Evolutionary conservation across 495 filamentous ascomycete genomes (phyloP).

Genomic region (Venustampulla echinocandica): DNA sequence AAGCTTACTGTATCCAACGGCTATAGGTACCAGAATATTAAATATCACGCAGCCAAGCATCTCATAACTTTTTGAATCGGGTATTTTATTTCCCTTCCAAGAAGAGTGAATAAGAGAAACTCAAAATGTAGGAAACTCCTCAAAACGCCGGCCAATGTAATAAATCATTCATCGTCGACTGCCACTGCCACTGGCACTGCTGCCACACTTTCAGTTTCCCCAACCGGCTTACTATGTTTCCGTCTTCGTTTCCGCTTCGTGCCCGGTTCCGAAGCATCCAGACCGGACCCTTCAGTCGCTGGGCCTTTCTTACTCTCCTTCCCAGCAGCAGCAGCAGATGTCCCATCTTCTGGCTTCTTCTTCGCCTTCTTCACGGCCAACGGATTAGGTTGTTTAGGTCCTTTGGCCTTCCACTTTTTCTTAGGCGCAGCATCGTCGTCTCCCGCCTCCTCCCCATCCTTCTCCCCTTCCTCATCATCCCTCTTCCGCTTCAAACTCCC

Average conservation of each 20-base stretch:
- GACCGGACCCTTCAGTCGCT: background rate
- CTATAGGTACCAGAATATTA: no score
- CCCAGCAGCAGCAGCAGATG: background rate
- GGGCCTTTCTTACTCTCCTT: constrained; percentile 1
- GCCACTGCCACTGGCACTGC: constrained; percentile 11
- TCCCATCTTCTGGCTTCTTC: no score
- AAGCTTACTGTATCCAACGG: no score
- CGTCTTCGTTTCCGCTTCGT: constrained; percentile 36
- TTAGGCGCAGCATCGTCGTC: constrained; percentile 34
- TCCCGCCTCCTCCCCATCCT: background rate
- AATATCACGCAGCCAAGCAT: no score
- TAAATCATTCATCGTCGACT: constrained; percentile 4
- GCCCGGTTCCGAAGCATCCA: constrained; percentile 4
- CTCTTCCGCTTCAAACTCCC: constrained; percentile 44
- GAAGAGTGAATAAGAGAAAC: no score
- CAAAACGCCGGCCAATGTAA: background rate
- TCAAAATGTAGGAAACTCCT: background rate
- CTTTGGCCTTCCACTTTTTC: constrained; percentile 55
- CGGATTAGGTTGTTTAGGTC: constrained; percentile 81
- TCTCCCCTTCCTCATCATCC: constrained; percentile 32
- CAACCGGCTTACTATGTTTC: constrained; percentile 30
- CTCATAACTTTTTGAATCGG: no score
- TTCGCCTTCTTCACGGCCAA: constrained; percentile 81
- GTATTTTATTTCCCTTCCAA: no score
- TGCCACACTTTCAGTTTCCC: constrained; percentile 17